These are phyloP conservation scores for Fusarium sp. DNA, from an alignment of 2,329 filamentous ascomycete species.

Conservation along the genomic window DNA sequence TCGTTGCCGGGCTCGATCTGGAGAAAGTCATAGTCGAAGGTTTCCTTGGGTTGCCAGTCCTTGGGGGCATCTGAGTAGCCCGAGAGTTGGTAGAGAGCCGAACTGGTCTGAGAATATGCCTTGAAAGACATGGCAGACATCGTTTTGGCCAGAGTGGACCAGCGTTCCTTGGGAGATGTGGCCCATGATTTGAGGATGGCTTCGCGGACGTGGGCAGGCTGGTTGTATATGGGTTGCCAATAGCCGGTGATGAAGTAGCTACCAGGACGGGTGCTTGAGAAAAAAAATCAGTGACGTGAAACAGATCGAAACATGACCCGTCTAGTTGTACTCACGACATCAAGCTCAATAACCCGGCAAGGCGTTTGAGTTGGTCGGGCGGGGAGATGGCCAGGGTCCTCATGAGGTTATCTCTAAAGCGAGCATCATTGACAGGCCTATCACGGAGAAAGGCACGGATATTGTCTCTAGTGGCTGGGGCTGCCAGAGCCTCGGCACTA, in stretches of 20 bases:
- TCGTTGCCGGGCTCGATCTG: conserved; percentile 58
- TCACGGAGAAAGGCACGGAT: conserved; percentile 64
- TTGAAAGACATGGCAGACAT: conserved; percentile 65
- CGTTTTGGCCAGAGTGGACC: conserved; percentile 66
- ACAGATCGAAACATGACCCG: background rate
- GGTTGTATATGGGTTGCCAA: conserved; percentile 68
- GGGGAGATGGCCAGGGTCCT: conserved; percentile 53
- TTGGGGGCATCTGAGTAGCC: conserved; percentile 66
- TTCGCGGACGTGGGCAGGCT: conserved; percentile 69
- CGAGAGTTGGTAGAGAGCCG: conserved; percentile 63
- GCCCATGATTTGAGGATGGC: conserved; percentile 71
- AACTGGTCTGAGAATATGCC: conserved; percentile 64
- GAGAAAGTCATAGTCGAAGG: conserved; percentile 68
- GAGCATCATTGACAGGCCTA: conserved; percentile 60
- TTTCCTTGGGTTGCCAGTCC: conserved; percentile 60
- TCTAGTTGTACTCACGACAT: conserved; percentile 56
- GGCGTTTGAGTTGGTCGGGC: conserved; percentile 44
- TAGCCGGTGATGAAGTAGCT: conserved; percentile 75
- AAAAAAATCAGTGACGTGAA: background rate
- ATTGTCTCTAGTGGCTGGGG: conserved; percentile 53
- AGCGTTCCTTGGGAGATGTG: conserved; percentile 62
- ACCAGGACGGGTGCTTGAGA: conserved; percentile 67
- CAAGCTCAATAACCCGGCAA: conserved; percentile 53
- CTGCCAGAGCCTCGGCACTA: conserved; percentile 48
- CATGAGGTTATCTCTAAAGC: conserved; percentile 61